These are phyloP conservation scores for Microcera coccophila DNA, from an alignment of 2,329 filamentous ascomycete genomes.

Conservation along the genomic window DNA sequence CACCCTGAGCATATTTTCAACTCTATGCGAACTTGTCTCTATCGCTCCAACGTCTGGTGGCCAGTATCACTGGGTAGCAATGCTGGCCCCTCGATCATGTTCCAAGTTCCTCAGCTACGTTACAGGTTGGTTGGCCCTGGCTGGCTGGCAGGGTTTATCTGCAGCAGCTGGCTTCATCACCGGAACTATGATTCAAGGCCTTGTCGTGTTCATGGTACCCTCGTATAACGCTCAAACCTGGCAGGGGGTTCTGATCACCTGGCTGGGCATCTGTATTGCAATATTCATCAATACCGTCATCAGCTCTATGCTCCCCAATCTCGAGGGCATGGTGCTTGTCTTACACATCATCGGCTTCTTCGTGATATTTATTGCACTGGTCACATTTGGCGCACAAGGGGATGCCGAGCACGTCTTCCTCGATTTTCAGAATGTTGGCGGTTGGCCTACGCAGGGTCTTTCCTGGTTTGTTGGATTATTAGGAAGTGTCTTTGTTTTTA, in stretches of 20 bases:
- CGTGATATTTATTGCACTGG: slow-evolving; percentile 36
- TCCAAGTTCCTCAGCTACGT: slow-evolving; percentile 31
- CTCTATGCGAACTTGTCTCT: slow-evolving; percentile 22
- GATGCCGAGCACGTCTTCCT: slow-evolving; percentile 28
- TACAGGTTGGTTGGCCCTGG: slow-evolving; percentile 24
- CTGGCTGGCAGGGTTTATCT: slow-evolving; percentile 25
- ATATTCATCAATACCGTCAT: slow-evolving; percentile 36
- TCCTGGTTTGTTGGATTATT: slow-evolving; percentile 23
- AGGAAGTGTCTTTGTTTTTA: slow-evolving; percentile 22
- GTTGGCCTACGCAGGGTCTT: slow-evolving; percentile 19
- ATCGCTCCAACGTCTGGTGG: slow-evolving; percentile 22
- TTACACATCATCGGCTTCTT: slow-evolving; percentile 46
- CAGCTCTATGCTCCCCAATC: slow-evolving; percentile 30
- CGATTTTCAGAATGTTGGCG: slow-evolving; percentile 23
- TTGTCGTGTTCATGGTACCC: slow-evolving; percentile 16
- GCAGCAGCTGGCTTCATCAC: slow-evolving; percentile 23
- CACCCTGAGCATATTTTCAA: slow-evolving; percentile 30
- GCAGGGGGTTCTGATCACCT: slow-evolving; percentile 30
- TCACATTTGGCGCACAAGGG: slow-evolving; percentile 26
- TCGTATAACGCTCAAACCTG: slow-evolving; percentile 20
- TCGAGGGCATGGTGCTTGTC: slow-evolving; percentile 40
- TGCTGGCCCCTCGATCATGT: slow-evolving; percentile 19
- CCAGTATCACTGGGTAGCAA: slow-evolving; percentile 24
- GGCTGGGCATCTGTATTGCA: slow-evolving; percentile 40
- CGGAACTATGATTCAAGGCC: slow-evolving; percentile 26